Percentiles rank a stretch among this genome's conserved stretches.
These are phyloP conservation scores for Astragalus glycyphyllos DNA, from an alignment of 306 rosid genomes.

Conservation along the genomic window DNA sequence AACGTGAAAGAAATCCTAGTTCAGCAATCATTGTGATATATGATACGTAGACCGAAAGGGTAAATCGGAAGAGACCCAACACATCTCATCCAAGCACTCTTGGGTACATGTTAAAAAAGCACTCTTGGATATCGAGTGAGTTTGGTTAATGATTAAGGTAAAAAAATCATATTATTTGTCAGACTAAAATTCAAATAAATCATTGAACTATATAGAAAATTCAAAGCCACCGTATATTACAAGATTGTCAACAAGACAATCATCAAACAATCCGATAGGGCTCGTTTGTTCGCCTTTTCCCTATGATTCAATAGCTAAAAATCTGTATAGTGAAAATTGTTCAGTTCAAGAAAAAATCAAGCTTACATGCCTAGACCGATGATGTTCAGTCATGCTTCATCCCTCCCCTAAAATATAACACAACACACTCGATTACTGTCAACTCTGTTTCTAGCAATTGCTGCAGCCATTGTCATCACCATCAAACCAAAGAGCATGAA, in stretches of 20 bases:
- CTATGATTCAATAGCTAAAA: conserved; percentile 35
- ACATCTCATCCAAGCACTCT: too few species aligned
- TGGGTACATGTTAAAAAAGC: too few species aligned
- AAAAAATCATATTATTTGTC: too few species aligned
- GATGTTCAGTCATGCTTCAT: conserved; percentile 38
- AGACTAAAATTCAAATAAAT: neutral
- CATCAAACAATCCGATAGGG: conserved; percentile 38
- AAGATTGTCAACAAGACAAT: conserved; percentile 25
- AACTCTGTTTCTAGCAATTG: conserved; percentile 37
- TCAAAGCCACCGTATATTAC: conserved; percentile 12
- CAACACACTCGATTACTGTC: conserved; percentile 38
- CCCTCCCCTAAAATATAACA: conserved; percentile 33
- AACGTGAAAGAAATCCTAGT: too few species aligned
- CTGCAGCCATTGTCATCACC: conserved; percentile 46
- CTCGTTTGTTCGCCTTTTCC: conserved; percentile 43
- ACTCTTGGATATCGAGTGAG: too few species aligned
- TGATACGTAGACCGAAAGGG: too few species aligned
- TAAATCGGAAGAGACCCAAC: too few species aligned
- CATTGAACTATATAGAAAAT: neutral
- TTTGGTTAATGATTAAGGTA: too few species aligned
- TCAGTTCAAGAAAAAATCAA: conserved; percentile 39
- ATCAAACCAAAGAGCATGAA: conserved; percentile 46
- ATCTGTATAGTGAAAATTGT: conserved; percentile 36
- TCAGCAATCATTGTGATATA: too few species aligned
- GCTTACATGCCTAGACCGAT: conserved; percentile 25